These are phyloP conservation scores for Paecilomyces niveus DNA, from an alignment of 2,329 filamentous ascomycete genomes.

Conservation along the genomic window DNA sequence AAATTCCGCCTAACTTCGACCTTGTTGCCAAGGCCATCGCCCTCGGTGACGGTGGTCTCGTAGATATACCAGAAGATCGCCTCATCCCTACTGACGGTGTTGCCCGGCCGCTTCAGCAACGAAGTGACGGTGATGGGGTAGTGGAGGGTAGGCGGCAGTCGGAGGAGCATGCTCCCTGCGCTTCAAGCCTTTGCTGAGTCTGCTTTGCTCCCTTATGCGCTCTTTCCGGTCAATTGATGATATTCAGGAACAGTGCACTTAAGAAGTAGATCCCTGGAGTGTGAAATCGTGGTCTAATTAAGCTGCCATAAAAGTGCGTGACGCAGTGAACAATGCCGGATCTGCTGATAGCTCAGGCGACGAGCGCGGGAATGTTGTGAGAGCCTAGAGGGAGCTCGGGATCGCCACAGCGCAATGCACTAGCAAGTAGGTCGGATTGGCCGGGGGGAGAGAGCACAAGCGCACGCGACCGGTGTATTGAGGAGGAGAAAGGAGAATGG, in stretches of 20 bases:
- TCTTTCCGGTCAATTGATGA: neutral
- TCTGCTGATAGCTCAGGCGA: neutral
- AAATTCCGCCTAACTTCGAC: conserved; percentile 62
- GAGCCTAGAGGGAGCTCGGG: neutral
- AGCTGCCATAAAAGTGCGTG: neutral
- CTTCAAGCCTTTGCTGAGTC: neutral
- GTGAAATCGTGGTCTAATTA: neutral
- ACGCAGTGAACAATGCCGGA: neutral
- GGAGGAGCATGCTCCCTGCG: conserved; percentile 37
- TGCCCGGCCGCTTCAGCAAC: conserved; percentile 68
- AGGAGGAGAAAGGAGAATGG: neutral
- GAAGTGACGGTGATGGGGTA: conserved; percentile 92
- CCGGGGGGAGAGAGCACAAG: neutral
- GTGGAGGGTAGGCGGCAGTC: conserved; percentile 54
- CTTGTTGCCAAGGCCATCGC: conserved; percentile 66
- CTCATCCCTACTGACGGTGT: conserved; percentile 68
- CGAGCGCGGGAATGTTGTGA: neutral
- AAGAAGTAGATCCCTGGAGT: neutral
- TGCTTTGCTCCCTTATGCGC: neutral
- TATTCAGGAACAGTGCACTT: neutral
- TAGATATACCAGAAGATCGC: conserved; percentile 83
- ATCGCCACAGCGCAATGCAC: neutral
- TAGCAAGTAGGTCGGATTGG: neutral
- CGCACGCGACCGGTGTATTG: neutral
- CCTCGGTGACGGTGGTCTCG: conserved; percentile 62